Evolutionary conservation across 192 early-diverging fungal genomes (phyloP).

Genomic region (Neocallimastix lanati): DNA sequence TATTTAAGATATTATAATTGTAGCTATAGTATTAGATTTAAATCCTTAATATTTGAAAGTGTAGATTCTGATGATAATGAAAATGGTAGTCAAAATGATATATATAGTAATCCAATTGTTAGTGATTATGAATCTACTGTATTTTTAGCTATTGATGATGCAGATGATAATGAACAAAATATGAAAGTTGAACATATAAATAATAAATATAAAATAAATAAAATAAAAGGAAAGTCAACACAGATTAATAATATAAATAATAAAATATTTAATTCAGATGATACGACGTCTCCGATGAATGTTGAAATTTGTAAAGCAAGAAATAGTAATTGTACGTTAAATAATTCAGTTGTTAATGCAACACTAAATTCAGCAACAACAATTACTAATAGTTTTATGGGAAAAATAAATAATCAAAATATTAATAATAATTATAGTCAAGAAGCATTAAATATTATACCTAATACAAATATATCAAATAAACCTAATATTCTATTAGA

Average conservation of each 20-base stretch:
- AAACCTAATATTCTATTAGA: no score
- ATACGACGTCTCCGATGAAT: background rate
- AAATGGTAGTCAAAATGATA: background rate
- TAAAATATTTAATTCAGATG: background rate
- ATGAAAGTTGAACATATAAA: background rate
- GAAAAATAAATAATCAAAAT: background rate
- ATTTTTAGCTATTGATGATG: background rate
- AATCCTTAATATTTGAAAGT: no score
- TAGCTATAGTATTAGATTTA: no score
- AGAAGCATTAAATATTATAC: no score
- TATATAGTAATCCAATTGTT: background rate
- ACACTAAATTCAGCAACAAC: background rate
- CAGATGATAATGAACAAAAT: background rate
- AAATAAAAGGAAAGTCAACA: background rate
- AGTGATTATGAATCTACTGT: background rate
- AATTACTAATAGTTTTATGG: background rate
- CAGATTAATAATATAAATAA: background rate
- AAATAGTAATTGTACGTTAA: background rate
- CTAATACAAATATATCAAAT: no score
- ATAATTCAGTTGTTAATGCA: background rate
- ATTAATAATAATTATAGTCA: background rate
- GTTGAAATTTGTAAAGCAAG: background rate
- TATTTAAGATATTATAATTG: no score
- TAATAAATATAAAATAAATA: background rate
- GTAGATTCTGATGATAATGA: no score